Conservation (phyloP, 352 stramenopile genomes). For the Phytophthora ramorum region DNA sequence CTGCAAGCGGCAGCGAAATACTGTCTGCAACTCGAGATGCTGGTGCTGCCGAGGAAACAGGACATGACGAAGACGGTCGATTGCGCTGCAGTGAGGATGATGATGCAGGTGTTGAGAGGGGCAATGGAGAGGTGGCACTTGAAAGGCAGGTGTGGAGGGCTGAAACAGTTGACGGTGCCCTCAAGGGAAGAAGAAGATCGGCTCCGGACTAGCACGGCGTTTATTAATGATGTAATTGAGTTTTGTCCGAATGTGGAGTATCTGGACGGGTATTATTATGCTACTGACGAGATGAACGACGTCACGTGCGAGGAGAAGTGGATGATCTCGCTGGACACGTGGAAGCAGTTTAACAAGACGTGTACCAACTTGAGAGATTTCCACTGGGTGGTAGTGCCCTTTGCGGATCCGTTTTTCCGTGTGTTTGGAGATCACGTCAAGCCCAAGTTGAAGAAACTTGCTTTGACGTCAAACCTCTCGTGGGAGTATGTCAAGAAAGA, state of each 20-base stretch:
- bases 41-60: slow-evolving; percentile 39
- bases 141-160: slow-evolving; percentile 38
- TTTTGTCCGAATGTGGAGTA: slow-evolving; percentile 45
- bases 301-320: slow-evolving; percentile 41
- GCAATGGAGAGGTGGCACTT: slow-evolving; percentile 40
- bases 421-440: slow-evolving; percentile 50
- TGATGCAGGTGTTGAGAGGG: slow-evolving; percentile 38
- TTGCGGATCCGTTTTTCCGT: slow-evolving; percentile 51
- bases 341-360: slow-evolving; percentile 43
- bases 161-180: slow-evolving; percentile 45
- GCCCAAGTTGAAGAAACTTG: slow-evolving; percentile 40
- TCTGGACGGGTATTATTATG: slow-evolving; percentile 41
- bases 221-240: slow-evolving; percentile 43
- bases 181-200: slow-evolving; percentile 32
- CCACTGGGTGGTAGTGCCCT: slow-evolving; percentile 47
- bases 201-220: slow-evolving; percentile 27
- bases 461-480: slow-evolving; percentile 46
- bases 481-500: slow-evolving; percentile 49
- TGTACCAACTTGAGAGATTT: slow-evolving; percentile 50
- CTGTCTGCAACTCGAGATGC: slow-evolving; percentile 40
- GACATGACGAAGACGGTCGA: slow-evolving; percentile 12
- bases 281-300: slow-evolving; percentile 41
- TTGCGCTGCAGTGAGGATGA: slow-evolving; percentile 5
- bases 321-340: slow-evolving; percentile 42
- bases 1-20: slow-evolving; percentile 35